Evolutionary conservation across 139 green algal species (phyloP), one percentile per base, ranked within the genome.

Genomic region (Chlorella vulgaris): DNA sequence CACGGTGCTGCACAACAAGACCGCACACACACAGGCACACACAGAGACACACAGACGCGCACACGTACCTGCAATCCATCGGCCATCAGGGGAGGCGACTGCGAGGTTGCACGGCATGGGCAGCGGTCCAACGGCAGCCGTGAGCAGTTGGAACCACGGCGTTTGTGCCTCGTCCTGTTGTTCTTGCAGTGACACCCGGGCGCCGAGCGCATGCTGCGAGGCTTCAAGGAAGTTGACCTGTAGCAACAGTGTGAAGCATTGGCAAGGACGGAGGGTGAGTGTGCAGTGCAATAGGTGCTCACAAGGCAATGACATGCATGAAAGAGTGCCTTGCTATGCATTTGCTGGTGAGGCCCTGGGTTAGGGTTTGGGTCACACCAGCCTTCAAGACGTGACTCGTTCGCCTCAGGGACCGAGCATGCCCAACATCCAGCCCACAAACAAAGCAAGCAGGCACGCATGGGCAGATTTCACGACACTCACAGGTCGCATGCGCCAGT

Each of bases 61-160:
- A 18, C 21, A 21, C 60, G 31, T 47, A 76, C 77, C 77, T 38
- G 80, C 70, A 2, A 87, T 35, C 40, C 55, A 87, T 39, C 39
- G 51, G 26, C 83, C 83, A 53, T 87, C 76, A 2, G 83, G 76
- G 4, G 83, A 87, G n/a, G 83, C 36, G 39, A 61, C 76, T 1
- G 83, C 83, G 39, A 83, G 68, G 75, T 87, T 87, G 65, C 58
- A 58, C 22, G 83, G 67, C 31, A 8, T 15, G 31, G 36, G 40
- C 35, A 87, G 81, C 19, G 74, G 83, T 10, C 83, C 83, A 22
- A 83, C 21, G 1, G 76, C 75, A 2, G 83, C 83, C 2, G 83
- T 84, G 29, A 22, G 31, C 13, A 36, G 50, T 22, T 19, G 0
- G 26, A 31, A n/a, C 55, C 55, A 65, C 22, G 28, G 18, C 10